Evolutionary conservation across 306 rosid genomes (phyloP), one percentile per base, ranked within the genome.

Genomic region (Acacia acuminata): DNA sequence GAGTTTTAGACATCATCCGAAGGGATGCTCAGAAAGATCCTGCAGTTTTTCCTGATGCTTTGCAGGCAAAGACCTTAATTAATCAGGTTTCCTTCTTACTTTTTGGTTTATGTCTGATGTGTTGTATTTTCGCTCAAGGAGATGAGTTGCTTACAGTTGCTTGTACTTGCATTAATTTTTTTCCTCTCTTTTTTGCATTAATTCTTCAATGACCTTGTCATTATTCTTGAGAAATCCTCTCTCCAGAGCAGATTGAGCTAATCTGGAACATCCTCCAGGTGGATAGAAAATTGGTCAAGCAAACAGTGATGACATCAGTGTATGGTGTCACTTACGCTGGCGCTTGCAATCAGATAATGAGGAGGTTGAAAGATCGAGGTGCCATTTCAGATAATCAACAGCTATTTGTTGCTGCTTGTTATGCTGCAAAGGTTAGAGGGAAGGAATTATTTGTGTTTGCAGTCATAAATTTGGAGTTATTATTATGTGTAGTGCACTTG

Each of bases 301-400:
- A 96, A 87, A 96, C 99, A 30, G 99, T 96, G 93, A 96, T 96
- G 99, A 96, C 99, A 73, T 96, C 99, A 25, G 99, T 96, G 48
- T 96, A 96, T 76, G 99, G 99, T 81, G 99, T 96, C 92, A 96
- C 99, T 47, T 96, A 87, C 77, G 82, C 92, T 43, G 99, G 99
- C 65, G 99, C 99, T 79, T 88, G 98, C 71, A 97, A 93, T 80
- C 99, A 96, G 88, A 96, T 96, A 82, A 92, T 85, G 84, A 91
- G 93, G 85, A 93, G 98, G 86, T 87, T 96, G 89, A 91, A 96
- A 87, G 98, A 96, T 66, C 91, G 94, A 45, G 77, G 83, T 82
- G 79, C 73, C 79, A 81, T 93, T 73, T 65, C 89, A 80, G 97
- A 96, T 77, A 89, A 92, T 82, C 48, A n/a, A 24, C 90, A 87